Conservation (phyloP, 1,139 yeast genomes). For the Candida freyschussii region DNA sequence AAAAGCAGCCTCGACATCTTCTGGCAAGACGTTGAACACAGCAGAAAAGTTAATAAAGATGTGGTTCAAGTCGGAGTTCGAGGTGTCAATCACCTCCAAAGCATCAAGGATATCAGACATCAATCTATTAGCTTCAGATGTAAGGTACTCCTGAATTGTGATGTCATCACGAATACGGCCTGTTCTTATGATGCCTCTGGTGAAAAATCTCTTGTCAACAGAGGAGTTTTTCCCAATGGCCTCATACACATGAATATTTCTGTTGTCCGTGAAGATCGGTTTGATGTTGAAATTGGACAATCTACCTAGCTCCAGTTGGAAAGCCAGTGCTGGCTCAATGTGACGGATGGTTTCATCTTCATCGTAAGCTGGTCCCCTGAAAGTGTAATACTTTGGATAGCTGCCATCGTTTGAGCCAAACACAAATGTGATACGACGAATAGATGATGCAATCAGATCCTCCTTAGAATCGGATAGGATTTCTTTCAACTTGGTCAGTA, state of each 20-base stretch:
- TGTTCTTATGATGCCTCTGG: conserved; percentile 95
- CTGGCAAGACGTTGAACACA: conserved; percentile 87
- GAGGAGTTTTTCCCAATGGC: conserved; percentile 93
- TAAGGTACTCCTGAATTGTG: conserved; percentile 86
- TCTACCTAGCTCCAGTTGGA: conserved; percentile 93
- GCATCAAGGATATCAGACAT: conserved; percentile 96
- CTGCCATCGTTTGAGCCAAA: conserved; percentile 78
- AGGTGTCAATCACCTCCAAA: conserved; percentile 87
- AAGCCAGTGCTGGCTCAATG: conserved; percentile 96
- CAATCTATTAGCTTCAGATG: conserved; percentile 92
- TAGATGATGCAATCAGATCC: conserved; percentile 62
- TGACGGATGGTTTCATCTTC: conserved; percentile 94
- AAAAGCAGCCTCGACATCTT: conserved; percentile 95
- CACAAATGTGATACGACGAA: conserved; percentile 91
- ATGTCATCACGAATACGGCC: conserved; percentile 92
- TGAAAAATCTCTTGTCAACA: conserved; percentile 90
- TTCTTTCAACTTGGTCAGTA: conserved; percentile 58
- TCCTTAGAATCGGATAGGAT: conserved; percentile 64
- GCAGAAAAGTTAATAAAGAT: conserved; percentile 96
- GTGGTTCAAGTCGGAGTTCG: conserved; percentile 93
- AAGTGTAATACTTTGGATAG: conserved; percentile 94
- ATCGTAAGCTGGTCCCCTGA: conserved; percentile 76
- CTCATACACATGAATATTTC: conserved; percentile 95
- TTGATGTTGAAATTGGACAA: conserved; percentile 90
- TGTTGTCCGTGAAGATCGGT: conserved; percentile 93